These are phyloP conservation scores for Takashimella koratensis DNA, from an alignment of 1,284 basidiomycete genomes.

Conservation along the genomic window DNA sequence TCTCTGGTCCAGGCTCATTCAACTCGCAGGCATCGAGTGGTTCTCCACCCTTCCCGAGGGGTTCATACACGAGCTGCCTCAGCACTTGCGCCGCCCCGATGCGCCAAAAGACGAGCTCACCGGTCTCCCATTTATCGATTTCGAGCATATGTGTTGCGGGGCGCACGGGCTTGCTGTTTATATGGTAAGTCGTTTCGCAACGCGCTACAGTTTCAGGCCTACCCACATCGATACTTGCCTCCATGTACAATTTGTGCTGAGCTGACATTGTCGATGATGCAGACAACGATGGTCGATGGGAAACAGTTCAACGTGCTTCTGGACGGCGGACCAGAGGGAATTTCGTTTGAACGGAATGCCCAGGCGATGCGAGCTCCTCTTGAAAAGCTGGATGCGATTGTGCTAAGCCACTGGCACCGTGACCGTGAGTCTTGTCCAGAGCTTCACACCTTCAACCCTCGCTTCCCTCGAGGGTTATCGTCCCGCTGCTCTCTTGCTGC, in stretches of 20 bases:
- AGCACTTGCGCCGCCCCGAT: constrained; percentile 54
- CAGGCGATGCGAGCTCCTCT: constrained; percentile 59
- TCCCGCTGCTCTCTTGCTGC: too few species aligned
- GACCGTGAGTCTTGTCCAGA: constrained; percentile 52
- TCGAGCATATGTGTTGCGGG: constrained; percentile 74
- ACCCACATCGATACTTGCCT: background rate
- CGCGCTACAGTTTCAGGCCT: background rate
- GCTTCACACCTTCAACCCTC: background rate
- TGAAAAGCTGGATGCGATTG: constrained; percentile 58
- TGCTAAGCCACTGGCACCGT: constrained; percentile 77
- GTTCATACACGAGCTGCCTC: constrained; percentile 65
- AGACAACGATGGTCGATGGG: constrained; percentile 49
- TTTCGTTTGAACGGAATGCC: constrained; percentile 66
- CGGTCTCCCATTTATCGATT: constrained; percentile 63
- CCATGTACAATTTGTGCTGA: background rate
- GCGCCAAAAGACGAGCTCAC: constrained; percentile 57
- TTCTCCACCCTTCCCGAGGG: constrained; percentile 72
- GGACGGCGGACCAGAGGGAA: constrained; percentile 73
- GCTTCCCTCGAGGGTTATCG: too few species aligned
- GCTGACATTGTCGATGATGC: background rate
- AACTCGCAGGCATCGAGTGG: constrained; percentile 51
- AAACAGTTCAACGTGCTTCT: constrained; percentile 61
- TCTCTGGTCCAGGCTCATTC: background rate
- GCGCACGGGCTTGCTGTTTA: constrained; percentile 76
- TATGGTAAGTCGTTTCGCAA: constrained; percentile 55